A percentile compares a stretch with the other conserved stretches of the same genome.
These are phyloP conservation scores for Zasmidium angulare DNA, from an alignment of 2,329 filamentous ascomycete genomes.

Conservation along the genomic window DNA sequence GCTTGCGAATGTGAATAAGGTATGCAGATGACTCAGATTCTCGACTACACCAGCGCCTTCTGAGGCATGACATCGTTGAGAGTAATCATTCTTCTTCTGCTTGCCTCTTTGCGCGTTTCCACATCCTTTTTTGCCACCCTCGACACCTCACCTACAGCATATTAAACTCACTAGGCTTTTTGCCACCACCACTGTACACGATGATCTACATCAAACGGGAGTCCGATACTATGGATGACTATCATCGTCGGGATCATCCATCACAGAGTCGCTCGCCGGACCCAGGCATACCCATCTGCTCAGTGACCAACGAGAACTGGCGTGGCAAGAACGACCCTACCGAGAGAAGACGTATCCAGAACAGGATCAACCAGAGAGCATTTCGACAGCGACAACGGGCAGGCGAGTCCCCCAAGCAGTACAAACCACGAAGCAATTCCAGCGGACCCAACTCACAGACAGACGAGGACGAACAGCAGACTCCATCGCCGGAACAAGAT, in stretches of 20 bases:
- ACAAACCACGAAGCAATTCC: constrained; percentile 19
- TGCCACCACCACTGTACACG: constrained; percentile 4
- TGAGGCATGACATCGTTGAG: constrained; percentile 10
- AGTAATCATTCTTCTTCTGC: constrained; percentile 10
- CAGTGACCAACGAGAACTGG: constrained; percentile 31
- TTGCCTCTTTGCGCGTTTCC: too few species aligned
- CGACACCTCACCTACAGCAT: not conserved
- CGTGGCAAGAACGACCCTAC: constrained; percentile 32
- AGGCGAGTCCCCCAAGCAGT: constrained; percentile 27
- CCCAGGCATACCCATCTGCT: constrained; percentile 9
- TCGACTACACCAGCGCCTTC: constrained; percentile 6
- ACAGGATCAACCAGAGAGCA: constrained; percentile 33
- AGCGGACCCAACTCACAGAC: constrained; percentile 9
- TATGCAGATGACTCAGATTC: constrained; percentile 19
- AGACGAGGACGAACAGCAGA: constrained; percentile 8
- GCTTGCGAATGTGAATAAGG: constrained; percentile 9
- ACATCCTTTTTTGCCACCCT: constrained; percentile 6
- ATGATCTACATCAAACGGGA: constrained; percentile 8
- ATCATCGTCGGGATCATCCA: not conserved
- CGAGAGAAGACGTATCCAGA: constrained; percentile 34
- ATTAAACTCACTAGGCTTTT: constrained; percentile 10
- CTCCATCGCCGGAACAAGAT: constrained; percentile 5
- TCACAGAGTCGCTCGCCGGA: constrained; percentile 8
- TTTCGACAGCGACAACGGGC: constrained; percentile 33
- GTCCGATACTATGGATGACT: constrained; percentile 2